Evolutionary conservation across 2,329 filamentous ascomycete genomes (phyloP), one percentile per base, ranked within the genome.

Genomic region (Simplicillium sp.): DNA sequence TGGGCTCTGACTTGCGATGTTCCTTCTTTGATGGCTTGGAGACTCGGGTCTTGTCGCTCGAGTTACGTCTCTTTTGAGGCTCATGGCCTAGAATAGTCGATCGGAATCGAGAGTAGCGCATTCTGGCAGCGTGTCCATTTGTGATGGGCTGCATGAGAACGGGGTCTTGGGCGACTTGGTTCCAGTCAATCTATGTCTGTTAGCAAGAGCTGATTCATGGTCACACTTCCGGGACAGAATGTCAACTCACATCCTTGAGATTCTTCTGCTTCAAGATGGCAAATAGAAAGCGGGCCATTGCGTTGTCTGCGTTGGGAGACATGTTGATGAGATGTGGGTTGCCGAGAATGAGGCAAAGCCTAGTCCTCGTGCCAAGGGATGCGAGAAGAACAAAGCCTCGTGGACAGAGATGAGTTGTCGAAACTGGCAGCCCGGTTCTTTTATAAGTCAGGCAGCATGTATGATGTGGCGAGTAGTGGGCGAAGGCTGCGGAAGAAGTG

Each of bases 71-170:
- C 52, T 64, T 68, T 45, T 68, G 64, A 9, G 72, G 66, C 50
- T 72, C 65, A 34, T 65, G 56, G 18, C 68, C 68, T 8, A 67
- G 54, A 51, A 77, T 65, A 11, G 66, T 58, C 9, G 61, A 52
- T 20, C 62, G 60, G 52, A 77, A 76, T 29, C 75, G 67, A 12
- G 72, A 70, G 54, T 70, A 79, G 41, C 75, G 65, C 75, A 79
- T 79, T 37, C 75, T 69, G 28, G 75, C 75, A 25, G 75, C 75
- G 54, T 79, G 75, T 35, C 75, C 75, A 50, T 78, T 79, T 46
- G 71, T 67, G 44, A 78, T 77, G 48, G 67, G 62, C 38, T 75
- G 65, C 17, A 67, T 47, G 9, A 79, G 63, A 37, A 74, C 64
- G 15, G 73, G 71, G 44, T 77, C 70, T 29, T 63, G 55, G 40